Evolutionary conservation across 176 grass and related monocot species (phyloP), one percentile per base, ranked within the genome.

Genomic region (Canna indica): DNA sequence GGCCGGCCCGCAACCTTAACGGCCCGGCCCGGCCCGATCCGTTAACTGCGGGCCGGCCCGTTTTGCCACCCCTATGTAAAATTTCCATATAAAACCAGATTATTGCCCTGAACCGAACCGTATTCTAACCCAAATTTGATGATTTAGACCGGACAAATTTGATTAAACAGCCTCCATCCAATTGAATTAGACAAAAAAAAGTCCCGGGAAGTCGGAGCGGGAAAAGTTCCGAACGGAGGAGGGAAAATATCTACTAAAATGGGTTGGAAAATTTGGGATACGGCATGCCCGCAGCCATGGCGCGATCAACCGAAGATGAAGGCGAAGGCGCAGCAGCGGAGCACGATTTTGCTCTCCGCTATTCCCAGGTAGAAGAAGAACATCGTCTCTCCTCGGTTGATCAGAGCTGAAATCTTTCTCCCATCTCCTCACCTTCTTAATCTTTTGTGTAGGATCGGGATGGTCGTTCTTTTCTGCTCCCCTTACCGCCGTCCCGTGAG

Each of bases 401-500:
- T n/a, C n/a, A n/a, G n/a, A n/a, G 50, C 50, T 24, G 4, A 0
- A 24, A n/a, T 5, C 22, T 54, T 20, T 25, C 15, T 50, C 22
- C 13, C 24, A 44, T 20, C n/a, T 26, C 41, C 26, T 46, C 41
- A 22, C 16, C 39, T 17, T 11, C 24, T 29, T 34, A 28, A 29
- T 35, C 29, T 8, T n/a, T 34, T 34, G 15, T 63, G 59, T 76
- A 91, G 83, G 83, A 36, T 22, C 73, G 39, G 10, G 71, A 48
- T 0, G 75, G 79, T 3, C 50, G 46, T 47, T 78, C 83, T n/a
- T 72, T 45, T 68, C 50, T 80, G 1, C 46, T 78, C 1, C 46
- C 84, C 29, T 86, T 83, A 11, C 31, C 87, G 36, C 91, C 82
- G 52, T 95, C 91, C 47, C 77, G 91, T 90, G 66, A 44, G 91